Evolutionary conservation across 306 rosid genomes (phyloP), one percentile per base, ranked within the genome.

Genomic region (Cucurbita moschata): DNA sequence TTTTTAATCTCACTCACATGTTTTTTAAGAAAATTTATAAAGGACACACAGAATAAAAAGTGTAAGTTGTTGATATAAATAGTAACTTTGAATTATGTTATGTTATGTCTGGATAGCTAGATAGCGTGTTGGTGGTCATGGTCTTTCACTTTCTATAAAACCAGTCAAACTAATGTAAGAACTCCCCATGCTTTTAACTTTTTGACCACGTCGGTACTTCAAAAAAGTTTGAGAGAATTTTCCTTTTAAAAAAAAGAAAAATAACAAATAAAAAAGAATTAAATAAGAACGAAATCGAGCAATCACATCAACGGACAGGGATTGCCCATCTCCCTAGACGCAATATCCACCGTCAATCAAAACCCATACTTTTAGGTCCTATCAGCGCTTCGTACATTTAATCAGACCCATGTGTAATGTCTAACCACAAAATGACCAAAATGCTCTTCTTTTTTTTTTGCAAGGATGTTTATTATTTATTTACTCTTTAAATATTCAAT

Each of bases 281-380:
- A 50, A 50, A 14, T 11, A 50, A 60, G 35, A 30, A 9, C 16
- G 38, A 21, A 23, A 67, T 67, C 44, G 53, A 49, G 40, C 53
- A 44, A 67, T 67, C 72, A 67, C 72, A 67, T 67, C 73, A 21
- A 67, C 56, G 73, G 73, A 46, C 73, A 67, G 73, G 73, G 73
- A 67, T 67, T 67, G 54, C 55, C 55, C 54, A 67, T 67, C 73
- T 46, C 56, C 12, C 55, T 46, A 67, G 19, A 44, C 18, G 42
- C 56, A 67, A 46, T 67, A 67, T 67, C 40, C 9, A 67, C 73
- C 73, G 73, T 67, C 73, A 50, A 67, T 67, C 73, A 46, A 6
- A 46, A 21, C 73, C 55, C 56, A 46, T 67, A 19, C 40, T 0
- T 46, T 23, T 23, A 56, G 73, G 73, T 67, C 73, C 73, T 46